These are phyloP conservation scores for Omphalotus guepiniiformis DNA, from an alignment of 768 basidiomycete genomes.

Conservation along the genomic window DNA sequence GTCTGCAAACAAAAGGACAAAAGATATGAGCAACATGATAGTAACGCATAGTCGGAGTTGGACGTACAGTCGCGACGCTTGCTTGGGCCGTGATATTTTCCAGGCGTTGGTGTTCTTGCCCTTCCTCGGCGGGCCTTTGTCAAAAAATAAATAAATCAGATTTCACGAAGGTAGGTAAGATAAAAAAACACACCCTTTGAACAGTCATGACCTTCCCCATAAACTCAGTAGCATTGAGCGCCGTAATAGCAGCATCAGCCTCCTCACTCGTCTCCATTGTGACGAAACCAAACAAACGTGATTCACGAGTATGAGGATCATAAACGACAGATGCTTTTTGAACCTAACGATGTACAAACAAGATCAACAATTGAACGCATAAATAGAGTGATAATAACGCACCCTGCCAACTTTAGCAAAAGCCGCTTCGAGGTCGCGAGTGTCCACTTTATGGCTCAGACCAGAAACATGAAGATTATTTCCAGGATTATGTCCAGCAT, in stretches of 20 bases:
- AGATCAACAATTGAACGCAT: not conserved
- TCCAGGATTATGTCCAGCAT: slow-evolving; percentile 66
- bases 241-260: slow-evolving; percentile 86
- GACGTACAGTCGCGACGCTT: slow-evolving; percentile 63
- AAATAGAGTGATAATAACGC: slow-evolving; percentile 24
- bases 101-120: slow-evolving; percentile 90
- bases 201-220: slow-evolving; percentile 85
- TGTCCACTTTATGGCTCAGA: slow-evolving; percentile 58
- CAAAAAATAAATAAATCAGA: not conserved
- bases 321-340: slow-evolving; percentile 70
- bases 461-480: slow-evolving; percentile 65
- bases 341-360: slow-evolving; percentile 42
- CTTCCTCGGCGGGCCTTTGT: slow-evolving; percentile 76
- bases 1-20: slow-evolving; percentile 32
- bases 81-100: slow-evolving; percentile 90
- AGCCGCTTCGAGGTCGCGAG: slow-evolving; percentile 80
- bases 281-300: slow-evolving; percentile 67
- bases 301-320: slow-evolving; percentile 66
- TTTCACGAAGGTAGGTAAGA: not conserved
- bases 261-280: slow-evolving; percentile 81
- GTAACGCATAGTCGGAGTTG: not conserved
- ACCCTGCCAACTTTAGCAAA: slow-evolving; percentile 90
- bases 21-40: not conserved
- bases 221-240: slow-evolving; percentile 77
- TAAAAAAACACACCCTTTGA: slow-evolving; percentile 57